phyloP scores from a whole-genome alignment of 768 basidiomycete species.

The Phaeolepiota aurea region DNA sequence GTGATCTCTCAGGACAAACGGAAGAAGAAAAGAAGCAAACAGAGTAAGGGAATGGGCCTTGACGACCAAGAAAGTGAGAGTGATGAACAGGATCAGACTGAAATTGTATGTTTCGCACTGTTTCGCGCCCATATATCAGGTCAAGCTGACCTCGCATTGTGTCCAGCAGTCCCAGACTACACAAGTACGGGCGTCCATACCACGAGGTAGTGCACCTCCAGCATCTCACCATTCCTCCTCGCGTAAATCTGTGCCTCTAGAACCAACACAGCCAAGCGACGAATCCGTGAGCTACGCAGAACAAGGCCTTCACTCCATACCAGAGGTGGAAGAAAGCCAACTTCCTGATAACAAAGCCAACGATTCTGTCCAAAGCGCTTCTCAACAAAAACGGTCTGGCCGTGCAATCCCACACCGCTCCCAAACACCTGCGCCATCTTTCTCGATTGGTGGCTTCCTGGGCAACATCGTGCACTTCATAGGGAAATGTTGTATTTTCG shows the following conservation, averaged over 20 bases:
- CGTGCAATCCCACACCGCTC: conserved; percentile 4
- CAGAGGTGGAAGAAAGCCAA: conserved; percentile 51
- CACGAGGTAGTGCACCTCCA: conserved; percentile 22
- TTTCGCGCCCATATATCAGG: no score
- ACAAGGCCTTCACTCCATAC: conserved; percentile 52
- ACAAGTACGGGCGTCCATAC: conserved; percentile 23
- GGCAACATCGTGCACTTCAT: conserved; percentile 29
- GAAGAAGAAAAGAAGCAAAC: conserved; percentile 44
- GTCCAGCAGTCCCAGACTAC: conserved; percentile 17
- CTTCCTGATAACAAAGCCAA: conserved; percentile 8
- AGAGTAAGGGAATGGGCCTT: conserved; percentile 15
- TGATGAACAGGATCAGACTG: conserved; percentile 32
- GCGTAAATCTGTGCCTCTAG: conserved; percentile 26
- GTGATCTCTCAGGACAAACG: conserved; percentile 58
- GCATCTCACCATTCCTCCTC: conserved; percentile 22
- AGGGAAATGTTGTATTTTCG: conserved; percentile 11
- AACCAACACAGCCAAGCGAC: conserved; percentile 27
- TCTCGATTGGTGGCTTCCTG: conserved; percentile 34
- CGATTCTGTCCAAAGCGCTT: conserved; percentile 15
- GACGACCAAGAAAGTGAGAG: conserved; percentile 49
- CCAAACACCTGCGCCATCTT: not conserved
- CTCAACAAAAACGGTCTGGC: conserved; percentile 14
- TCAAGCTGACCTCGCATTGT: no score
- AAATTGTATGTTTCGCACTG: conserved; percentile 16
- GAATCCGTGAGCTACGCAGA: conserved; percentile 36